Conservation (phyloP, 2,329 filamentous ascomycete genomes). For the Colletotrichum horii region DNA sequence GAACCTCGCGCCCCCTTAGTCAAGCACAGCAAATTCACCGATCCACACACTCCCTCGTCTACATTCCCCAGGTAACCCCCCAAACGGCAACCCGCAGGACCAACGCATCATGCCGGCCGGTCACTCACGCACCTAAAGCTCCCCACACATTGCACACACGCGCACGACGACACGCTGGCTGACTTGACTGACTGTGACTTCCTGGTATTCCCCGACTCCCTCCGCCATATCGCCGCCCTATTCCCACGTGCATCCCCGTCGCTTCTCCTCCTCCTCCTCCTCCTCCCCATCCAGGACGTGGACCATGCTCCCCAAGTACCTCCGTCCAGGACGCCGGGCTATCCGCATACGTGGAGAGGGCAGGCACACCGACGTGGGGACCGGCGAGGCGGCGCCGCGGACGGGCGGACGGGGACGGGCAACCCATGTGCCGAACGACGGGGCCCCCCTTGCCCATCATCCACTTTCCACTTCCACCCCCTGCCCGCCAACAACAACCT, state of each 20-base stretch:
- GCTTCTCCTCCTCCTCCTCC: neutral
- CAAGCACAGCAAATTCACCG: neutral
- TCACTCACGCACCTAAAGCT: neutral
- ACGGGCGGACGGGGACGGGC: conserved; percentile 3
- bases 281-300: neutral
- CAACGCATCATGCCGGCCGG: neutral
- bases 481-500: neutral
- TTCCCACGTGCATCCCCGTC: conserved; percentile 4
- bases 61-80: neutral
- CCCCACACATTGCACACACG: neutral
- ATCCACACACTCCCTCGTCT: neutral
- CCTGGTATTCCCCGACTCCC: neutral
- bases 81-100: neutral
- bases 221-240: neutral
- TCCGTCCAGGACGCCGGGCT: neutral
- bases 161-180: neutral
- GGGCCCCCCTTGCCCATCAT: neutral
- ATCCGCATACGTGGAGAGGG: neutral
- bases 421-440: conserved; percentile 7
- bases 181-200: neutral
- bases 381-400: neutral
- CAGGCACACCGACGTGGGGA: neutral
- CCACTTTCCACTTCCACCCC: neutral
- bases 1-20: neutral
- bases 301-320: neutral